phyloP scores from a whole-genome alignment of 2,329 filamentous ascomycete genomes.

The Chaetomium globosum region DNA sequence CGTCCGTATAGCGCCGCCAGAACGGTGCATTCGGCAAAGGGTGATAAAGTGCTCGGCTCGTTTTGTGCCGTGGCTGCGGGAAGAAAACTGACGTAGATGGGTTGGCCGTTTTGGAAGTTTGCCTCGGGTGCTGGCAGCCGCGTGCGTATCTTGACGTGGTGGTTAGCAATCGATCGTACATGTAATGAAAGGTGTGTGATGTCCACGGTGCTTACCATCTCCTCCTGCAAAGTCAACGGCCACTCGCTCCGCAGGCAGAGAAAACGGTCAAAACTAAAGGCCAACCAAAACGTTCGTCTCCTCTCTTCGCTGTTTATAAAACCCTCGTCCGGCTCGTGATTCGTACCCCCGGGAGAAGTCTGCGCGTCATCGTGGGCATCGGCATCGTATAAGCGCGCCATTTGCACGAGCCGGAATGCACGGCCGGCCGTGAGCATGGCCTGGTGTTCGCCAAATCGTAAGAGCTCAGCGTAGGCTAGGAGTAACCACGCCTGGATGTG shows the following conservation, averaged over 20 bases:
- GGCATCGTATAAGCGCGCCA: slow-evolving; percentile 8
- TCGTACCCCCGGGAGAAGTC: too few species aligned
- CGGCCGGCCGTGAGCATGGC: slow-evolving; percentile 13
- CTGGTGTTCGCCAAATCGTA: slow-evolving; percentile 2
- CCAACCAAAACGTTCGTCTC: slow-evolving; percentile 18
- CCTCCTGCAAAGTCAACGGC: slow-evolving; percentile 13
- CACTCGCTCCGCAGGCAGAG: slow-evolving; percentile 6
- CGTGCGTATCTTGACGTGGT: slow-evolving; percentile 3
- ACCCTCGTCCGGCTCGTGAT: too few species aligned
- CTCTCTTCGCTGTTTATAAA: slow-evolving; percentile 2
- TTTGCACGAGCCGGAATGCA: slow-evolving; percentile 15
- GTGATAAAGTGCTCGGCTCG: slow-evolving; percentile 1
- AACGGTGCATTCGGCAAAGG: slow-evolving; percentile 14
- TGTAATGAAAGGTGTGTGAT: too few species aligned
- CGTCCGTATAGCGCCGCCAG: slow-evolving; percentile 7
- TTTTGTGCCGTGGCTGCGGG: background rate
- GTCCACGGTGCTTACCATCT: slow-evolving; percentile 9
- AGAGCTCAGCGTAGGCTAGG: slow-evolving; percentile 17
- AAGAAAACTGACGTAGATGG: background rate
- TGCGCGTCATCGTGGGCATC: background rate
- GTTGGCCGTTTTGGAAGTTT: slow-evolving; percentile 12
- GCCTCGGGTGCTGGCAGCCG: slow-evolving; percentile 14
- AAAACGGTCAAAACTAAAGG: slow-evolving; percentile 11
- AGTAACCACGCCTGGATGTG: slow-evolving; percentile 17
- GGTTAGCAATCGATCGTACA: too few species aligned